Base-by-base conservation (phyloP, 305 asterid species). In the Fraxinus albicans region DNA sequence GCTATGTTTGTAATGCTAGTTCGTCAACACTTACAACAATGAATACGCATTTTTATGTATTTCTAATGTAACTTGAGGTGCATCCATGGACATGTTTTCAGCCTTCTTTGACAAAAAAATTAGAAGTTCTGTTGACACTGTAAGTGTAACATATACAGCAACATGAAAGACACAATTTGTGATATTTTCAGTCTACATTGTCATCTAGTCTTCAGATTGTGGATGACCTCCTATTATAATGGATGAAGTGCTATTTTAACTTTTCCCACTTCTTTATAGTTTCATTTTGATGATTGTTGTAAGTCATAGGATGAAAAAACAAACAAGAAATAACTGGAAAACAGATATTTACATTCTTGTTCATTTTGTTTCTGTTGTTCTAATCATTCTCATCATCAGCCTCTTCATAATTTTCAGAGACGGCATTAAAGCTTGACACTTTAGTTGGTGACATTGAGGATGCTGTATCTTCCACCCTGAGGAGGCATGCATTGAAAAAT, bases 361-460 rank as follows among this genome's bases (percentile, higher is more conserved):
- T 76, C 25, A 76, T 77, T 72, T 76, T 33, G 80, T 77, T 23
- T 79, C 38, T 85, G 34, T 78, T 84, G 40, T 31, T 58, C 34
- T 70, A 73, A 25, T 82, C 80, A 40, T 34, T 76, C 83, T 63
- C 79, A 0, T 63, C 55, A 79, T 36, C 44, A 19, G 38, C 75
- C 78, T 82, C 73, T 72, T 88, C 76, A 75, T 81, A 79, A 79
- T 87, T 79, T 86, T 81, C 93, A 96, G 99, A 92, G 91, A 96
- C 91, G 0, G 94, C 95, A 80, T 83, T 96, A 87, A 96, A 90
- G 90, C 97, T 96, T 79, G 98, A 90, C 86, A 89, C 92, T 25
- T 83, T 94, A 90, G 93, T 96, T 83, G 98, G 98, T 83, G 99
- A 93, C 85, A 83, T 94, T 60, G 99, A 96, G 91, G 99, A 94